Percentiles rank a stretch among this genome's conserved stretches.
These are phyloP conservation scores for Exophiala lecanii-corni DNA, from an alignment of 2,329 filamentous ascomycete genomes.

Conservation along the genomic window DNA sequence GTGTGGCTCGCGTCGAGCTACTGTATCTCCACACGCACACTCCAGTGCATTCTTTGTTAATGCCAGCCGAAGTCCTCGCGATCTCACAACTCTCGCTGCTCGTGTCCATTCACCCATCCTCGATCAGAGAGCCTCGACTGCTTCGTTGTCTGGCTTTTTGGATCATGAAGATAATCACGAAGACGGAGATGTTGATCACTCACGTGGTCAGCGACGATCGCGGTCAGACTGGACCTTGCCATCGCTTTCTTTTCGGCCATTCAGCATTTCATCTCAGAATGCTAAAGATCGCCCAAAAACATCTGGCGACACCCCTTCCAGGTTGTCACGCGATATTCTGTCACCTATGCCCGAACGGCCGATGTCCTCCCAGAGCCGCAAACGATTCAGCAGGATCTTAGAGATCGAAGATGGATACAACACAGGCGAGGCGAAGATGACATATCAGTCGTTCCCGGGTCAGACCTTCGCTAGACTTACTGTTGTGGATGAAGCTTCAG, in stretches of 20 bases:
- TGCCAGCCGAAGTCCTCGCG: conserved; percentile 24
- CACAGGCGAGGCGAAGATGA: conserved; percentile 4
- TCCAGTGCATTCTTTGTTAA: conserved; percentile 26
- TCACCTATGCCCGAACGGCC: conserved; percentile 31
- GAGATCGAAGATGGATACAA: conserved; percentile 23
- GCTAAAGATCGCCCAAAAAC: conserved; percentile 19
- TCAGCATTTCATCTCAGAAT: conserved; percentile 14
- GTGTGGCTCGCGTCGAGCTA: conserved; percentile 2
- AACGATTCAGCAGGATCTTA: conserved; percentile 31
- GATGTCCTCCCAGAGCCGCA: conserved; percentile 28
- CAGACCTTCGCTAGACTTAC: conserved; percentile 17
- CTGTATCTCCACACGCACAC: conserved; percentile 1
- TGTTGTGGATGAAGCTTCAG: conserved; percentile 15
- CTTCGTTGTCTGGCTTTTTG: conserved; percentile 10
- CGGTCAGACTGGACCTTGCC: conserved; percentile 20
- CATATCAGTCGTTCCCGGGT: conserved; percentile 1
- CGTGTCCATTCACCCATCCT: conserved; percentile 23
- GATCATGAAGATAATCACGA: conserved; percentile 8
- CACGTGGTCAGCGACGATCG: background rate
- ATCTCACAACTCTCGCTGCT: conserved; percentile 25
- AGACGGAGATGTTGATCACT: background rate
- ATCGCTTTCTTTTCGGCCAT: conserved; percentile 20
- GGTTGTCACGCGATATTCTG: conserved; percentile 23
- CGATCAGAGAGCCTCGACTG: conserved; percentile 10
- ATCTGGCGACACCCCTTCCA: conserved; percentile 19